These are phyloP conservation scores for Wickerhamomyces bisporus DNA, from an alignment of 805 yeast species.

Conservation along the genomic window DNA sequence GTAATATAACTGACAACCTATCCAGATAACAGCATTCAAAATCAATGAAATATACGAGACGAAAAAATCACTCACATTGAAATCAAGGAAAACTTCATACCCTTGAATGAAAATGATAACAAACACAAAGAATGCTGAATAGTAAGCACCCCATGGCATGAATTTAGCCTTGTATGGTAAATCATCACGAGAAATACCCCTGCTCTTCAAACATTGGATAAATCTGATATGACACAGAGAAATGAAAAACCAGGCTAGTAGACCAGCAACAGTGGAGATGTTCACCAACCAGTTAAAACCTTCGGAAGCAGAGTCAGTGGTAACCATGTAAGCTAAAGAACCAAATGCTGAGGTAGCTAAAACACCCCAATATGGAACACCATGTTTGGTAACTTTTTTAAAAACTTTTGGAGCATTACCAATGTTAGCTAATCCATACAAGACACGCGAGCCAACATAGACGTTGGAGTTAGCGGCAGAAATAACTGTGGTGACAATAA, in stretches of 20 bases:
- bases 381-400: slow-evolving; percentile 42
- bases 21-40: slow-evolving; percentile 51
- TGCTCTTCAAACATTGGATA: slow-evolving; percentile 55
- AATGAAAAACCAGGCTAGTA: slow-evolving; percentile 68
- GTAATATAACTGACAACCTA: slow-evolving; percentile 48
- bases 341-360: slow-evolving; percentile 56
- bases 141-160: slow-evolving; percentile 67
- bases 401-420: slow-evolving; percentile 56
- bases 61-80: slow-evolving; percentile 55
- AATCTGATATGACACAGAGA: slow-evolving; percentile 67
- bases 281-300: slow-evolving; percentile 72
- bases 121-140: slow-evolving; percentile 49
- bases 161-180: slow-evolving; percentile 69
- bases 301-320: slow-evolving; percentile 43
- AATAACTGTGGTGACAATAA: slow-evolving; percentile 56
- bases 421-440: slow-evolving; percentile 57
- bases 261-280: slow-evolving; percentile 70
- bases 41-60: slow-evolving; percentile 73
- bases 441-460: slow-evolving; percentile 65
- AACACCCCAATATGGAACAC: slow-evolving; percentile 61
- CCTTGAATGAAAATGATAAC: slow-evolving; percentile 71
- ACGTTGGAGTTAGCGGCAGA: slow-evolving; percentile 78
- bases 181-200: slow-evolving; percentile 62
- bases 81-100: slow-evolving; percentile 53
- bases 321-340: slow-evolving; percentile 53